phyloP scores from a whole-genome alignment of 1,284 basidiomycete genomes.

The Puccinia hordei region DNA sequence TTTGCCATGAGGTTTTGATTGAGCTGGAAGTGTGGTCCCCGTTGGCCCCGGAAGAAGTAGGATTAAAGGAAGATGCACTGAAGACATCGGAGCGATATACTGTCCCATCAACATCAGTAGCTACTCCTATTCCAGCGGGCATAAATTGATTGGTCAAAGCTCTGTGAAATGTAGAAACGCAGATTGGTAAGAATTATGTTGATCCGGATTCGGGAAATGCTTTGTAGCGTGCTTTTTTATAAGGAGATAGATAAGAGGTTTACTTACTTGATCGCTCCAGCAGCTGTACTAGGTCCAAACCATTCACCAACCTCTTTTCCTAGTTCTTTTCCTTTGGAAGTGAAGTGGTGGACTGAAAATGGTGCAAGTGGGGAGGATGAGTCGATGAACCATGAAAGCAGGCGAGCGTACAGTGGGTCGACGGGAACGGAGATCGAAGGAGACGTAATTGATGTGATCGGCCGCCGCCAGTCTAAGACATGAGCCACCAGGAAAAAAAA shows the following conservation, averaged over 20 bases:
- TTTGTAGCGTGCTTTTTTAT: not conserved
- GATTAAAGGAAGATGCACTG: constrained; percentile 20
- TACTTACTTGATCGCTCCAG: constrained; percentile 81
- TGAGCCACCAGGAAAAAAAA: too few relatives aligned
- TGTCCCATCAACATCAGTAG: constrained; percentile 78
- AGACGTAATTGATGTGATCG: constrained; percentile 61
- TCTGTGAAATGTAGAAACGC: constrained; percentile 4
- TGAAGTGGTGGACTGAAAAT: constrained; percentile 95
- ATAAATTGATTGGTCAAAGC: constrained; percentile 75
- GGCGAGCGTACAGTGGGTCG: constrained; percentile 72
- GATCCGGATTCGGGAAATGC: not conserved
- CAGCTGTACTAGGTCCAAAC: constrained; percentile 96
- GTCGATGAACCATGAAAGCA: constrained; percentile 93
- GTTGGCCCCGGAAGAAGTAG: not conserved
- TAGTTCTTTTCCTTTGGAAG: constrained; percentile 80
- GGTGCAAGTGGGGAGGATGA: constrained; percentile 83
- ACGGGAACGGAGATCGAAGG: not conserved
- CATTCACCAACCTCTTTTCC: constrained; percentile 95
- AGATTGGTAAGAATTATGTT: not conserved
- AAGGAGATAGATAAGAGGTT: constrained; percentile 55
- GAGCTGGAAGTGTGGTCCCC: not conserved
- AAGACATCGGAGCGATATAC: constrained; percentile 65
- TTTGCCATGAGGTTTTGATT: constrained; percentile 67
- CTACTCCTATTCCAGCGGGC: constrained; percentile 77
- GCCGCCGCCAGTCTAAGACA: constrained; percentile 76